phyloP scores from a whole-genome alignment of 352 stramenopile species.

The Pythium graminicola region DNA sequence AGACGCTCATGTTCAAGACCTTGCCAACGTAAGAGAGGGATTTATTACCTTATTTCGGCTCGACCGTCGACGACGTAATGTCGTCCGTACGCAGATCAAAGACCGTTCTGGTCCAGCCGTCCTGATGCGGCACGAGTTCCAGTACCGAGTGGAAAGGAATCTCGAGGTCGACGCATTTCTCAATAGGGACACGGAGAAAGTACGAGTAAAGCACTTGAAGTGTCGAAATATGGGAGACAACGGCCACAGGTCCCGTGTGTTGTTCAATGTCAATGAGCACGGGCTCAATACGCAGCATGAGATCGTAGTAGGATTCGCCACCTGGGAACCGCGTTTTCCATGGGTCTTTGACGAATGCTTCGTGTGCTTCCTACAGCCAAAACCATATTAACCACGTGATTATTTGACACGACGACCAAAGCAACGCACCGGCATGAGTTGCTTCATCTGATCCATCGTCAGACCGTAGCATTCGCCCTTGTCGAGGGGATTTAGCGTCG shows the following conservation, averaged over 20 bases:
- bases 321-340: slow-evolving; percentile 82
- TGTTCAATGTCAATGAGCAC: slow-evolving; percentile 92
- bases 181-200: slow-evolving; percentile 74
- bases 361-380: slow-evolving; percentile 43
- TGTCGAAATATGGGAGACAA: slow-evolving; percentile 84
- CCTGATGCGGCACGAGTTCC: slow-evolving; percentile 71
- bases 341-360: slow-evolving; percentile 59
- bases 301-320: slow-evolving; percentile 92
- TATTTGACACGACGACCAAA: not conserved
- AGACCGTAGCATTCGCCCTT: slow-evolving; percentile 84
- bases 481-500: slow-evolving; percentile 74
- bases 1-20: slow-evolving; percentile 45
- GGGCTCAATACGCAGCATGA: slow-evolving; percentile 89
- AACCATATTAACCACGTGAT: not conserved
- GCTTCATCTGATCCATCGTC: slow-evolving; percentile 79
- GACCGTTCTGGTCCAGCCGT: slow-evolving; percentile 79
- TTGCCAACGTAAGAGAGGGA: not conserved
- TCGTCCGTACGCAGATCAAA: slow-evolving; percentile 59
- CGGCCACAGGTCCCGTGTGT: slow-evolving; percentile 73
- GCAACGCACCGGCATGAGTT: slow-evolving; percentile 44
- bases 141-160: slow-evolving; percentile 83
- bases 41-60: slow-evolving; percentile 9
- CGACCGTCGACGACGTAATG: slow-evolving; percentile 9
- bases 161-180: slow-evolving; percentile 67
- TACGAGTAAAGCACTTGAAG: slow-evolving; percentile 86